Evolutionary conservation across 2,329 filamentous ascomycete species (phyloP).

Genomic region (Penicillium freii): DNA sequence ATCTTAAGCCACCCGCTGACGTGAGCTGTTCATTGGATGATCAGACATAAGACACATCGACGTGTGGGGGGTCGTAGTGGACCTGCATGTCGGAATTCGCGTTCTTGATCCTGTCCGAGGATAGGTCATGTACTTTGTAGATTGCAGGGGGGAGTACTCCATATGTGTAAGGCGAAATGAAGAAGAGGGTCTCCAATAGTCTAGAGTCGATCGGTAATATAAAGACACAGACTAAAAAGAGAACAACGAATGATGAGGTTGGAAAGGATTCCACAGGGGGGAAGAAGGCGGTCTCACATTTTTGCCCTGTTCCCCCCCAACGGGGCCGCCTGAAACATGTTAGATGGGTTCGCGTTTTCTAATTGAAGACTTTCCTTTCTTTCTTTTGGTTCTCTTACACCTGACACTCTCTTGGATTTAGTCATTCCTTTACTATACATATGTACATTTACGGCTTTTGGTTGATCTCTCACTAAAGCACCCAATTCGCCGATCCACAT

Average conservation of each 20-base stretch:
- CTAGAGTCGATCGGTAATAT: conserved; percentile 6
- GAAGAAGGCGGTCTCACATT: conserved; percentile 26
- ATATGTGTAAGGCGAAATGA: background rate
- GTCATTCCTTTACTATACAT: conserved; percentile 6
- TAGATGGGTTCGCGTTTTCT: background rate
- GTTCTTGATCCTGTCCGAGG: background rate
- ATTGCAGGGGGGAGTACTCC: background rate
- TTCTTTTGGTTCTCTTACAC: background rate
- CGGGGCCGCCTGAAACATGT: conserved; percentile 22
- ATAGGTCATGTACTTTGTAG: background rate
- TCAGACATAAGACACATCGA: background rate
- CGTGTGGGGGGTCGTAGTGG: conserved; percentile 3
- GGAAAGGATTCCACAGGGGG: conserved; percentile 5
- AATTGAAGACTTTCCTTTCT: background rate
- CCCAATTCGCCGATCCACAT: conserved; percentile 8
- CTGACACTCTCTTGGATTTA: background rate
- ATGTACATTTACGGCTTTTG: background rate
- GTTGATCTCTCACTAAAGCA: background rate
- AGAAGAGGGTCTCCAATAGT: background rate
- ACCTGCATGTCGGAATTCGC: background rate
- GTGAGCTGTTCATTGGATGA: background rate
- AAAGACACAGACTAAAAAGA: background rate
- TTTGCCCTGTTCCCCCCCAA: conserved; percentile 15
- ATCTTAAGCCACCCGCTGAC: conserved; percentile 4
- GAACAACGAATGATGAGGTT: background rate